Evolutionary conservation across 1,139 yeast genomes (phyloP).

Genomic region (Komagataea norvegica): DNA sequence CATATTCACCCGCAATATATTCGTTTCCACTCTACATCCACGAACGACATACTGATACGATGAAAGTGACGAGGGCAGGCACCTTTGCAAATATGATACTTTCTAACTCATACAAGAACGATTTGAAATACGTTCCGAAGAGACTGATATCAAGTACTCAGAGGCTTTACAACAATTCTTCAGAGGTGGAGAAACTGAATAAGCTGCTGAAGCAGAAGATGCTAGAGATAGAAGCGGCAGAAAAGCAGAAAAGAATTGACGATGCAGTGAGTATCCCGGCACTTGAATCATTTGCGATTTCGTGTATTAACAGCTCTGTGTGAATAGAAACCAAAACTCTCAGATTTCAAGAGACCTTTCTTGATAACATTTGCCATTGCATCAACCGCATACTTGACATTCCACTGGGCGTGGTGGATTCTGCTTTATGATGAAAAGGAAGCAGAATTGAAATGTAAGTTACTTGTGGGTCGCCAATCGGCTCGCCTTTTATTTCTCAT

Average conservation of each 20-base stretch:
- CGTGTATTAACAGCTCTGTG: background rate
- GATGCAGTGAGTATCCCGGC: slow-evolving; percentile 5
- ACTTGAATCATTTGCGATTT: too few relatives aligned
- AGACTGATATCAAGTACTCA: slow-evolving; percentile 2
- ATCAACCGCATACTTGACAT: slow-evolving; percentile 22
- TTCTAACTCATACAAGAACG: too few relatives aligned
- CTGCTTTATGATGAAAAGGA: slow-evolving; percentile 29
- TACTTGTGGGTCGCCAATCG: too few relatives aligned
- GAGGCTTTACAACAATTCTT: slow-evolving; percentile 2
- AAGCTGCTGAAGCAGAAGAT: slow-evolving; percentile 12
- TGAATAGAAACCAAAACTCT: slow-evolving; percentile 14
- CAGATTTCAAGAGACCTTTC: slow-evolving; percentile 15
- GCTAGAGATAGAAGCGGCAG: slow-evolving; percentile 10
- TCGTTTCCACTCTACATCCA: too few relatives aligned
- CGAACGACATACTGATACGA: too few relatives aligned
- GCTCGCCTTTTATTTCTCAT: too few relatives aligned
- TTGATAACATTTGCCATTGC: slow-evolving; percentile 13
- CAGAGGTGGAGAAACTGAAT: slow-evolving; percentile 15
- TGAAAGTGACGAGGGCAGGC: too few relatives aligned
- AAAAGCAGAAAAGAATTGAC: slow-evolving; percentile 4
- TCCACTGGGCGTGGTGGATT: slow-evolving; percentile 31
- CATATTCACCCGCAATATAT: too few relatives aligned
- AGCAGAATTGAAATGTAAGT: slow-evolving; percentile 16
- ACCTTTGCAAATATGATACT: too few relatives aligned
- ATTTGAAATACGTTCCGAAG: too few relatives aligned